Conservation (phyloP, 768 basidiomycete genomes). For the Paxillus ammoniavirescens region DNA sequence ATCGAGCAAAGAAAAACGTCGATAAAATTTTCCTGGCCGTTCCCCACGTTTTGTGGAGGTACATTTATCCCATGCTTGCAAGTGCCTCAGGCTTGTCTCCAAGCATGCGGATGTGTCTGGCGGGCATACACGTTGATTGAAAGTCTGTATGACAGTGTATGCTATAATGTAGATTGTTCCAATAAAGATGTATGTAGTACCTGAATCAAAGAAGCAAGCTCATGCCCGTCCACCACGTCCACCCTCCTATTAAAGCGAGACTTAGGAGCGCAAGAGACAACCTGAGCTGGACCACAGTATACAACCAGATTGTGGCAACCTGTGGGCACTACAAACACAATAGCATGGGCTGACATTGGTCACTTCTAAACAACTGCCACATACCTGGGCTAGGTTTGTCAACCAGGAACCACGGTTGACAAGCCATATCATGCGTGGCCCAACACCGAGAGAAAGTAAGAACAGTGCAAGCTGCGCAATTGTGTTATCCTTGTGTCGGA, state of each 20-base stretch:
- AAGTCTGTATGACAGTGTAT: not conserved
- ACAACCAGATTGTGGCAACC: constrained; percentile 77
- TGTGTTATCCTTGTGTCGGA: constrained; percentile 57
- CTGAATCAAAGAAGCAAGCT: constrained; percentile 37
- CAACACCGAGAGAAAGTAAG: constrained; percentile 52
- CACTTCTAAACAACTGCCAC: not conserved
- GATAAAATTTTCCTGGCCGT: not conserved
- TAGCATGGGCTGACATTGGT: not conserved
- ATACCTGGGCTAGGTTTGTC: constrained; percentile 73
- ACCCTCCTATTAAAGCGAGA: constrained; percentile 51
- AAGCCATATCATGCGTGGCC: constrained; percentile 67
- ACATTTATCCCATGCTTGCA: not conserved
- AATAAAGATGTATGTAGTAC: not conserved
- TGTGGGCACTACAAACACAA: constrained; percentile 59
- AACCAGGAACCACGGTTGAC: constrained; percentile 70
- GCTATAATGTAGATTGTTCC: not conserved
- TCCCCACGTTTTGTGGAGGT: not conserved
- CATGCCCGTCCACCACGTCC: constrained; percentile 62
- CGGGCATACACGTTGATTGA: constrained; percentile 12
- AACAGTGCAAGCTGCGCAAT: constrained; percentile 59
- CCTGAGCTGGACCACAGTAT: constrained; percentile 67
- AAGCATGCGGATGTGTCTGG: not conserved
- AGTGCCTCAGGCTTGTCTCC: not conserved
- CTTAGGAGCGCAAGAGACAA: constrained; percentile 59
- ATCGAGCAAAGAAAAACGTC: constrained; percentile 61